These are phyloP conservation scores for Xerocomus minutiporus DNA, from an alignment of 1,284 basidiomycete species.

Conservation along the genomic window DNA sequence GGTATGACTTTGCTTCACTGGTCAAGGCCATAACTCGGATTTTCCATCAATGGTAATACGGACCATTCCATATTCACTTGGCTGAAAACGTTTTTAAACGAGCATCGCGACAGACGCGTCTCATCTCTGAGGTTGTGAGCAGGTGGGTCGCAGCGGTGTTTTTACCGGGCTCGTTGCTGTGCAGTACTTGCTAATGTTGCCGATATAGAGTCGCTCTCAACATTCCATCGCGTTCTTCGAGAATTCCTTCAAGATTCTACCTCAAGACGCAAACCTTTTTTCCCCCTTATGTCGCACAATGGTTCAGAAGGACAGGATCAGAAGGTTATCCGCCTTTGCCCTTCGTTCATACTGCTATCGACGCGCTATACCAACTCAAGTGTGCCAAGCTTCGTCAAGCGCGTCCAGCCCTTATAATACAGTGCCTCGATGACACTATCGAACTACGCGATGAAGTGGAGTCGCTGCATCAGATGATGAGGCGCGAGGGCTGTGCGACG, in stretches of 20 bases:
- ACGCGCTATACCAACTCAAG: conserved; percentile 1
- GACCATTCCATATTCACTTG: conserved; percentile 10
- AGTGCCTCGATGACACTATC: conserved; percentile 9
- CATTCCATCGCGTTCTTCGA: conserved; percentile 10
- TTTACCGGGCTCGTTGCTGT: conserved; percentile 19
- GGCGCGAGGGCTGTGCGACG: conserved; percentile 12
- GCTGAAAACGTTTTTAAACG: conserved; percentile 22
- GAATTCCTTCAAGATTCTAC: conserved; percentile 7
- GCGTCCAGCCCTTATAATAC: not conserved
- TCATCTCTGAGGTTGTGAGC: conserved; percentile 6
- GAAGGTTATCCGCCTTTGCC: conserved; percentile 5
- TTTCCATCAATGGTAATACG: conserved; percentile 27
- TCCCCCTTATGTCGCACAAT: conserved; percentile 1
- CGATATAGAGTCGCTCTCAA: conserved; percentile 9
- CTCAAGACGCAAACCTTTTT: not conserved
- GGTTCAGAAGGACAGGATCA: conserved; percentile 12
- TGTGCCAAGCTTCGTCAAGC: conserved; percentile 3
- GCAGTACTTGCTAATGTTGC: conserved; percentile 8
- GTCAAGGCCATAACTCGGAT: conserved; percentile 33
- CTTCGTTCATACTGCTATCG: conserved; percentile 1
- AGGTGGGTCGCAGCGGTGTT: conserved; percentile 19
- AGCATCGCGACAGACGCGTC: conserved; percentile 6
- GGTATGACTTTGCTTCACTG: conserved; percentile 34
- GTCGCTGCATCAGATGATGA: conserved; percentile 6
- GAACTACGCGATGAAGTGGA: conserved; percentile 2